Base-by-base conservation (phyloP, 495 filamentous ascomycete species). In the Penicillium argentinense region DNA sequence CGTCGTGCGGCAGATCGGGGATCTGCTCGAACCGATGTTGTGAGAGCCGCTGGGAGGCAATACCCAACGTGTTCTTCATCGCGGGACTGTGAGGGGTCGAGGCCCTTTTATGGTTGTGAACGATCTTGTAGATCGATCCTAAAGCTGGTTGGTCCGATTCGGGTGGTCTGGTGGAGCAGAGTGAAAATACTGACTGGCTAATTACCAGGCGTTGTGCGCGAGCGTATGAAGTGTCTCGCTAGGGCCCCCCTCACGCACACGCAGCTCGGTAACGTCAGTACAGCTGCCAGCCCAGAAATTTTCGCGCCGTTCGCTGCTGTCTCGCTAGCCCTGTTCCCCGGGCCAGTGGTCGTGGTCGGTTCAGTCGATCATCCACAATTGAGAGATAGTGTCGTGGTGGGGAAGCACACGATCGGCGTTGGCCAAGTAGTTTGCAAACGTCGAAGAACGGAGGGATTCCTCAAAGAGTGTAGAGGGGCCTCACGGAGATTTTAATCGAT, bases 21-120 rank as follows among this genome's bases (percentile, higher is more conserved):
- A 78, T 55, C 22, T 75, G 70, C 32, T 73, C 65, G 32, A 79
- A 79, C 26, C 72, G 73, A 47, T 75, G 62, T 34, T 54, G 37
- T 18, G 66, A 71, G 44, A 72, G 63, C 39, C 69, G 68, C 46
- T 69, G 71, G 45, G 68, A 42, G 16, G 59, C 50, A 26, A 66
- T 42, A 39, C 67, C 68, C 53, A 67, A 56, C 25, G 62, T 58
- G 39, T 53, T 42, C 24, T 59, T 58, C 71, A 72, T 75, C 36
- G 40, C 54, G 26, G 42, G 36, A 28, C 12, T 21, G 34, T n/a
- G 38, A 33, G 27, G 39, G 24, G 37, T 21, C 6, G 5, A n/a
- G 39, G 9, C 30, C 39, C 28, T 54, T 54, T 49, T 46, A 45
- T 39, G 39, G 44, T 26, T 36, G 3, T 24, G 12, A 16, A 5